These are phyloP conservation scores for Nicotiana attenuata DNA, from an alignment of 257 asterid genomes.

Conservation along the genomic window DNA sequence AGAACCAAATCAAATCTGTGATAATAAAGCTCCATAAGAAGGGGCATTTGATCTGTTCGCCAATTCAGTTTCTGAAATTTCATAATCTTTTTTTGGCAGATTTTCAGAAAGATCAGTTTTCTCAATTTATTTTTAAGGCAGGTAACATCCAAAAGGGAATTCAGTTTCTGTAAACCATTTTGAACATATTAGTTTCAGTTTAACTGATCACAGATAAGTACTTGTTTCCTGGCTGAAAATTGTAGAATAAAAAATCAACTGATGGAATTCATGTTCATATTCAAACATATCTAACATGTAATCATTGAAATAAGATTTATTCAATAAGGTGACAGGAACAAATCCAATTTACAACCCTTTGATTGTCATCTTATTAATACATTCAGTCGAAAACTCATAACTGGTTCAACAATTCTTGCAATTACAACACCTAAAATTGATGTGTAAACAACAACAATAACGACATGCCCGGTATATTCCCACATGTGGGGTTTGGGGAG, in stretches of 20 bases:
- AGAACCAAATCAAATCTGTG: neutral
- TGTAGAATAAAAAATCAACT: neutral
- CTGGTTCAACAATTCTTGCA: neutral
- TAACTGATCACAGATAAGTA: neutral
- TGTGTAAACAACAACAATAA: neutral
- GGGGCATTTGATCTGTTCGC: neutral
- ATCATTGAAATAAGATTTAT: neutral
- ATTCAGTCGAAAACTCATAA: neutral
- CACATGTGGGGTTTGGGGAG: too few species aligned
- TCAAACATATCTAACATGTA: neutral
- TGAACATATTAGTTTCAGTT: neutral
- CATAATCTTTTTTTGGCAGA: too few species aligned
- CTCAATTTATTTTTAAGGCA: too few species aligned
- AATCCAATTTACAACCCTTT: neutral
- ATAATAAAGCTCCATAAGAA: neutral
- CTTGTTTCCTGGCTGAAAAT: neutral
- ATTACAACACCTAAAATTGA: neutral
- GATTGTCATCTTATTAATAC: neutral
- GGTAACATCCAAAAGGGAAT: neutral
- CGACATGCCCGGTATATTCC: too few species aligned
- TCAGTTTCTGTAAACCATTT: neutral
- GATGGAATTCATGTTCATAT: neutral
- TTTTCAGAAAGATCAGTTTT: too few species aligned
- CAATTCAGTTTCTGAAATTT: too few species aligned
- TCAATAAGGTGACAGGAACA: neutral